phyloP scores from a whole-genome alignment of 768 basidiomycete genomes.

The Pisolithus albus region DNA sequence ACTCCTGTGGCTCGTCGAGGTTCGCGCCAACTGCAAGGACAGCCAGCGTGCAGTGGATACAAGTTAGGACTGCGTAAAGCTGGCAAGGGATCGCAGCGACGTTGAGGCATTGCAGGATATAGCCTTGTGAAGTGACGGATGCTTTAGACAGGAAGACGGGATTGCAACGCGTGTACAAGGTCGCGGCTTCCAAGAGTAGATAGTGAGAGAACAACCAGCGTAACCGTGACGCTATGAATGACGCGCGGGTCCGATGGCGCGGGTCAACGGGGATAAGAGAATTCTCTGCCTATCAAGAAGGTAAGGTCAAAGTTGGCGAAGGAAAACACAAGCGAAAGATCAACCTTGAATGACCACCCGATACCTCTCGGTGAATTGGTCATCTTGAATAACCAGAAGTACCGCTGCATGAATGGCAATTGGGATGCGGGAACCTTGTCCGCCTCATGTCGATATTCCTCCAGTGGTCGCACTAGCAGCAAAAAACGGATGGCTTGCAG shows the following conservation, averaged over 20 bases:
- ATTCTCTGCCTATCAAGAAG: neutral
- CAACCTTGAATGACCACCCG: constrained; percentile 4
- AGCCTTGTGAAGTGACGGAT: neutral
- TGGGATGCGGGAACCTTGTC: neutral
- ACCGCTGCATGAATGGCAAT: neutral
- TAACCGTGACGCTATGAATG: neutral
- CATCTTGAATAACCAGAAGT: neutral
- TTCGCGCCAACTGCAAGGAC: neutral
- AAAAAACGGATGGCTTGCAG: neutral
- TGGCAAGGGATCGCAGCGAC: neutral
- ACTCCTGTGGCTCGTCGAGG: neutral
- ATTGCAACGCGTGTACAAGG: constrained; percentile 2
- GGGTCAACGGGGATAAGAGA: neutral
- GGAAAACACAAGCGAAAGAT: neutral
- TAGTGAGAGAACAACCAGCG: neutral
- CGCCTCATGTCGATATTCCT: neutral
- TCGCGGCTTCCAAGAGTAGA: neutral
- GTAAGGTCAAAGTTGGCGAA: neutral
- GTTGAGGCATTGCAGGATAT: neutral
- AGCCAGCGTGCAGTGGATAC: neutral
- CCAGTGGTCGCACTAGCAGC: constrained; percentile 1
- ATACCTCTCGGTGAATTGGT: neutral
- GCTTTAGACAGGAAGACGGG: constrained; percentile 1
- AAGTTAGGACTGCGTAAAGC: neutral
- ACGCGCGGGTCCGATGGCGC: neutral